Evolutionary conservation across 805 yeast genomes (phyloP), one percentile per base, ranked within the genome.

Genomic region (Wickerhamiella siamensis): DNA sequence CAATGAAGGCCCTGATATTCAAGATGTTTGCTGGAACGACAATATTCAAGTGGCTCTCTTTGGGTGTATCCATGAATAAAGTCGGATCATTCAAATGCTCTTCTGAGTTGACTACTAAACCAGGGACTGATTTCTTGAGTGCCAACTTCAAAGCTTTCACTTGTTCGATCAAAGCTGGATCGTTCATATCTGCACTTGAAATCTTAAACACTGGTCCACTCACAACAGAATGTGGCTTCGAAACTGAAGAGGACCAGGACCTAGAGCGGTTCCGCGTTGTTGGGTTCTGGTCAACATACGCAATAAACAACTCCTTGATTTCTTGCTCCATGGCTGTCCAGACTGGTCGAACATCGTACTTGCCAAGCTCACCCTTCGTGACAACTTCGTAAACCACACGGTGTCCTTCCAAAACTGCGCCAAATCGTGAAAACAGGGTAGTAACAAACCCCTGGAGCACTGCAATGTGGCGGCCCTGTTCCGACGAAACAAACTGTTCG

Each of bases 1-100:
- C 94, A 38, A 83, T 59, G 14, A 86, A 70, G 4, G 81, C 70
- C 48, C 87, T 70, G 79, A 87, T 83, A 52, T 86, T 83, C 59
- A 80, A 76, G 14, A 84, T 70, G 52, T 75, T 76, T 2, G 83
- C 75, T 0, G 47, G 66, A 48, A 47, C 58, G 47, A 19, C 55
- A 2, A 49, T 50, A 14, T 43, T 44, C n/a, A 53, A 38, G 15
- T 42, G 36, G 33, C 46, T 44, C 35, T 52, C 51, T 21, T 45
- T 41, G 16, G 43, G 40, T 1, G 51, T 44, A 16, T 51, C 55
- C 2, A 50, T 54, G 32, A 41, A 50, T 31, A 43, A 18, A 20
- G 64, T 48, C 33, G 56, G 48, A 31, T 58, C 62, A 33, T 49
- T 54, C 3, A 66, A 48, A 9, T 62, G 59, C 6, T 61, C 51